phyloP scores from a whole-genome alignment of 1,139 yeast genomes.

The Nakaseomyces nivariensis region DNA sequence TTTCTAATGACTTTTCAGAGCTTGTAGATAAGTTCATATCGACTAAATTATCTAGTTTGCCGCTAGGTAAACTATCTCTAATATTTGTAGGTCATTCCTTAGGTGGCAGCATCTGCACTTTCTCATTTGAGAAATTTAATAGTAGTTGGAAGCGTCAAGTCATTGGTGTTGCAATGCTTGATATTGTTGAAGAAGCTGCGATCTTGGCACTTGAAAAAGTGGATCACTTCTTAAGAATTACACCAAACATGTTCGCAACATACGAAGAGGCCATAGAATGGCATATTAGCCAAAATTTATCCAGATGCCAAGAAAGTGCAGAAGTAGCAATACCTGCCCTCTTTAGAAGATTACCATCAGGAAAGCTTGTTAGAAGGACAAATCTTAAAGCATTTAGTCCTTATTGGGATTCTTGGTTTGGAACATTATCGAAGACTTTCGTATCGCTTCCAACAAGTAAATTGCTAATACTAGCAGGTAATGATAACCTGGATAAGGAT shows the following conservation, averaged over 20 bases:
- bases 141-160: constrained; percentile 26
- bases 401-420: constrained; percentile 81
- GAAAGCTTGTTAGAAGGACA: constrained; percentile 47
- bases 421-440: constrained; percentile 56
- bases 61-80: constrained; percentile 27
- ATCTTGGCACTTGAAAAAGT: constrained; percentile 56
- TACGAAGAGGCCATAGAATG: constrained; percentile 64
- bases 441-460: constrained; percentile 49
- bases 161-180: constrained; percentile 67
- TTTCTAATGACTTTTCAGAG: constrained; percentile 48
- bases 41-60: constrained; percentile 22
- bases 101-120: constrained; percentile 79
- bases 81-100: constrained; percentile 80
- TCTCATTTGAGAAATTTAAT: constrained; percentile 31
- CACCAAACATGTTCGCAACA: constrained; percentile 52
- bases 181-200: constrained; percentile 92
- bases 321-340: constrained; percentile 66
- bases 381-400: constrained; percentile 50
- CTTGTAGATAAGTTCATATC: constrained; percentile 36
- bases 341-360: constrained; percentile 26
- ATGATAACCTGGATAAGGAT: constrained; percentile 75
- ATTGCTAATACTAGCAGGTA: constrained; percentile 75
- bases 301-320: constrained; percentile 56
- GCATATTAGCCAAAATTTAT: constrained; percentile 52
- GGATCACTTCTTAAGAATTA: constrained; percentile 47